phyloP scores from a whole-genome alignment of 192 early-diverging fungal genomes.

The Rhizophagus sp. region DNA sequence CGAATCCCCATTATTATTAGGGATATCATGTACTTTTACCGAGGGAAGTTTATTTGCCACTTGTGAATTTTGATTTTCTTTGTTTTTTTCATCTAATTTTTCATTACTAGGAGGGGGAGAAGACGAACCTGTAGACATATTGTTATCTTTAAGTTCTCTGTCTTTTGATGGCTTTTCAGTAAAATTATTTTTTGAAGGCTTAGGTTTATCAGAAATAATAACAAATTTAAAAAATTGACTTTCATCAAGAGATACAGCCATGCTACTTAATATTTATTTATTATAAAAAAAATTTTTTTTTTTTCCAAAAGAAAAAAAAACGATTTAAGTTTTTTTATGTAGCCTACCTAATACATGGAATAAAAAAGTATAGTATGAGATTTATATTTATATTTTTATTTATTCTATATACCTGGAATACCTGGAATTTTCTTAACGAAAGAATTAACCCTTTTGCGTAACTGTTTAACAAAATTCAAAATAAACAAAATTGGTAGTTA shows the following conservation, averaged over 20 bases:
- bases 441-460: not conserved
- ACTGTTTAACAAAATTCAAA: not conserved
- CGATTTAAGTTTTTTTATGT: too few relatives aligned
- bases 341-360: too few relatives aligned
- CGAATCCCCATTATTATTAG: not conserved
- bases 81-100: not conserved
- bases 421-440: not conserved
- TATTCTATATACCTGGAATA: too few relatives aligned
- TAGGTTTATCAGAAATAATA: not conserved
- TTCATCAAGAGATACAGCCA: too few relatives aligned
- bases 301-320: too few relatives aligned
- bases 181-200: not conserved
- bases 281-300: too few relatives aligned
- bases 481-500: too few relatives aligned
- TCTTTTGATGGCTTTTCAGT: not conserved
- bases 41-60: not conserved
- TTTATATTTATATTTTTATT: not conserved
- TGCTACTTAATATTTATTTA: too few relatives aligned
- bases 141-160: not conserved
- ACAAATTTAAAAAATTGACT: too few relatives aligned
- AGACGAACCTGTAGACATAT: not conserved
- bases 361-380: not conserved
- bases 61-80: not conserved
- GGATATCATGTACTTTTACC: not conserved
- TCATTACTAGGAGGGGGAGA: not conserved